Conservation (phyloP, 495 filamentous ascomycete genomes). For the Aspergillus leporis region DNA sequence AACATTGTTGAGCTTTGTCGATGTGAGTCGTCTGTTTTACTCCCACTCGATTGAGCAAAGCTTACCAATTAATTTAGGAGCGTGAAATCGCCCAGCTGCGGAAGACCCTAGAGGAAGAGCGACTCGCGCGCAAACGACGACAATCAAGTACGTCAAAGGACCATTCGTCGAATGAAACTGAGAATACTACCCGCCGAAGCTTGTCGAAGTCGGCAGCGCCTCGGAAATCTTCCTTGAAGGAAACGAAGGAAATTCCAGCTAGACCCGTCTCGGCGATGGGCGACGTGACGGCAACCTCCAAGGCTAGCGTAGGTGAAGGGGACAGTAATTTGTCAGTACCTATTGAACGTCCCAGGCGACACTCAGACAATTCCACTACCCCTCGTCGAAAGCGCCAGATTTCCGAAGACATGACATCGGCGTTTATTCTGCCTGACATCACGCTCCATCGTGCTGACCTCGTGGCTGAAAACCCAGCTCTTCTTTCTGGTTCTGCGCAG, state of each 20-base stretch:
- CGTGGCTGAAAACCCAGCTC: constrained; percentile 32
- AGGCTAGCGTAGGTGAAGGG: constrained; percentile 26
- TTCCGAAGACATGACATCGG: constrained; percentile 74
- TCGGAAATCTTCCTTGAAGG: constrained; percentile 51
- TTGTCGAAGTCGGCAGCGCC: constrained; percentile 36
- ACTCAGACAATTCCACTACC: constrained; percentile 46
- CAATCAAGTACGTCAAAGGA: constrained; percentile 35
- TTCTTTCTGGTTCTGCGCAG: constrained; percentile 52
- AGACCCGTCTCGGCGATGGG: constrained; percentile 42
- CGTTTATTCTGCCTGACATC: constrained; percentile 73
- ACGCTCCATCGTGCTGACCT: constrained; percentile 48
- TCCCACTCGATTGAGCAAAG: not conserved
- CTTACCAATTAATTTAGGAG: constrained; percentile 29
- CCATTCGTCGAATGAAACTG: constrained; percentile 31
- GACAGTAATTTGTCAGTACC: constrained; percentile 35
- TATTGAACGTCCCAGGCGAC: constrained; percentile 41
- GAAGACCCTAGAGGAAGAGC: constrained; percentile 51
- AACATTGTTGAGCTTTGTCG: constrained; percentile 49
- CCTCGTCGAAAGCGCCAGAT: constrained; percentile 34
- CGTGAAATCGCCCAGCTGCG: constrained; percentile 50
- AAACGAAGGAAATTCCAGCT: constrained; percentile 29
- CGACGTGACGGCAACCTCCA: constrained; percentile 35
- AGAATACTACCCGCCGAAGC: constrained; percentile 40
- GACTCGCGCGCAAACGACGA: constrained; percentile 47
- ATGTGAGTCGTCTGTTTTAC: constrained; percentile 31